Evolutionary conservation across 2,329 filamentous ascomycete species (phyloP).

Genomic region (Aureobasidium sp.): DNA sequence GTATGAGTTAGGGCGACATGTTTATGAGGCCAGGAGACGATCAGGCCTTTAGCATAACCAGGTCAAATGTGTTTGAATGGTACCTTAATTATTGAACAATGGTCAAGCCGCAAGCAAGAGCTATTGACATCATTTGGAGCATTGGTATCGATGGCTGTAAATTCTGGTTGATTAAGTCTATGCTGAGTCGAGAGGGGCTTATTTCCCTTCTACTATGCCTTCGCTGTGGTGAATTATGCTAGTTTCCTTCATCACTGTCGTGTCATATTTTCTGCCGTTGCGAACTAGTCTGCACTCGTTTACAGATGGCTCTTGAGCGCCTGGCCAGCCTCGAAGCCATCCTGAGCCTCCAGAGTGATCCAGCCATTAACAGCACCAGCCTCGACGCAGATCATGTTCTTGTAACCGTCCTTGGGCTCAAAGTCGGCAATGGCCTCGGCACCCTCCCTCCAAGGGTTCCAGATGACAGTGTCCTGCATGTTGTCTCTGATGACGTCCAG

Average conservation of each 20-base stretch:
- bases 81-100: background rate
- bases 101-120: background rate
- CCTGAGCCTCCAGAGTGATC: conserved; percentile 75
- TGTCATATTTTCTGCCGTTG: background rate
- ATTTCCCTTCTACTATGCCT: background rate
- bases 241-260: background rate
- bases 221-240: background rate
- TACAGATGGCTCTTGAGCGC: conserved; percentile 34
- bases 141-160: background rate
- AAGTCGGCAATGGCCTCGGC: conserved; percentile 78
- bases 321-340: conserved; percentile 58
- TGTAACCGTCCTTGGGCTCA: conserved; percentile 78
- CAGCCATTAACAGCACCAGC: conserved; percentile 75
- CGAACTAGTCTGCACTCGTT: no score
- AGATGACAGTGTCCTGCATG: conserved; percentile 80
- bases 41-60: background rate
- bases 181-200: background rate
- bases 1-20: conserved; percentile 67
- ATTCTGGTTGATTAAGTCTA: conserved; percentile 1
- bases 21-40: conserved; percentile 56
- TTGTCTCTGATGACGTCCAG: conserved; percentile 77
- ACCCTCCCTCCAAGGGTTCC: conserved; percentile 94
- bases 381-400: conserved; percentile 91
- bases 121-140: no score
- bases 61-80: background rate